Conservation (phyloP, 768 basidiomycete species). For the Macrolepiota dolichaula region DNA sequence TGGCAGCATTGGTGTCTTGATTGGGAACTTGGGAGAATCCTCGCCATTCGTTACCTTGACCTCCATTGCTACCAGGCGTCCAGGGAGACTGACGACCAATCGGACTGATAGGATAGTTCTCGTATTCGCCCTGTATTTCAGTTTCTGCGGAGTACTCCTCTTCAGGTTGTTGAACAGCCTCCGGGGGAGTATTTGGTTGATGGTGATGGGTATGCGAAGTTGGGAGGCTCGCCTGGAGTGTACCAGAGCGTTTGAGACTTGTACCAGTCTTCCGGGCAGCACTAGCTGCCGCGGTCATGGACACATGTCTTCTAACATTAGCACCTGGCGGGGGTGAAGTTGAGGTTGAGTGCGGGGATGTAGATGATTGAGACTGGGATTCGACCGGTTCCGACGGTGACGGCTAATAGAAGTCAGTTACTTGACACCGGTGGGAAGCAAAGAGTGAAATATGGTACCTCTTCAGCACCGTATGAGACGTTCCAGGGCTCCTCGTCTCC, state of each 20-base stretch:
- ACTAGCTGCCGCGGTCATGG: conserved; percentile 61
- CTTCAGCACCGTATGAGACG: conserved; percentile 56
- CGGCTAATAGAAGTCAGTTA: conserved; percentile 33
- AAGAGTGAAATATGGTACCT: conserved; percentile 38
- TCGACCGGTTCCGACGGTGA: conserved; percentile 27
- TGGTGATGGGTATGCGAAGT: conserved; percentile 29
- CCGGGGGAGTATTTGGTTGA: conserved; percentile 33
- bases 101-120: conserved; percentile 52
- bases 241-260: conserved; percentile 73
- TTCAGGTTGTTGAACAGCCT: conserved; percentile 34
- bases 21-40: conserved; percentile 27
- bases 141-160: conserved; percentile 45
- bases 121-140: conserved; percentile 50
- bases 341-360: conserved; percentile 58
- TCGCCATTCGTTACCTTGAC: conserved; percentile 58
- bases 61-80: conserved; percentile 28
- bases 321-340: conserved; percentile 70
- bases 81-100: conserved; percentile 68
- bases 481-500: conserved; percentile 91
- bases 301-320: conserved; percentile 76
- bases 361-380: conserved; percentile 44
- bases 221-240: conserved; percentile 53
- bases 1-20: conserved; percentile 31
- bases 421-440: conserved; percentile 12
- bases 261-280: conserved; percentile 44